Percentiles rank a stretch among this genome's conserved stretches.
phyloP scores from a whole-genome alignment of 169 alveolate genomes.

The Plasmodium cynomolgi region DNA sequence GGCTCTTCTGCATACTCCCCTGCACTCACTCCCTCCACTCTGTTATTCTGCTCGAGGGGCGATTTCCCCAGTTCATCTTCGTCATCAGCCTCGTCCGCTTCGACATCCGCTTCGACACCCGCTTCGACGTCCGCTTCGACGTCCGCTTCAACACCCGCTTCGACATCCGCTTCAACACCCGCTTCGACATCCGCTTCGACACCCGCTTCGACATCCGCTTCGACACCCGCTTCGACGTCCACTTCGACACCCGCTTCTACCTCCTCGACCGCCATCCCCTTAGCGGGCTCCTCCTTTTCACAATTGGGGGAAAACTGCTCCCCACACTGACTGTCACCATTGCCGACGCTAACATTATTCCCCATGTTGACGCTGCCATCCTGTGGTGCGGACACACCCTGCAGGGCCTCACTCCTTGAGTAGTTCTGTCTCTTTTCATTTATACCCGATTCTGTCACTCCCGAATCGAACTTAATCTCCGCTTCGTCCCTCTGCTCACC shows the following conservation, averaged over 20 bases:
- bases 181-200: neutral
- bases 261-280: neutral
- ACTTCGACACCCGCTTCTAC: constrained; percentile 11
- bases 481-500: neutral
- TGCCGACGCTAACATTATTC: neutral
- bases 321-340: neutral
- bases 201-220: too few species aligned
- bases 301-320: neutral
- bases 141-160: too few species aligned
- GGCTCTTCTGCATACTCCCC: neutral
- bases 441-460: neutral
- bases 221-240: neutral
- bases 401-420: neutral
- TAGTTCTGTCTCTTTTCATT: constrained; percentile 26
- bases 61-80: neutral
- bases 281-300: neutral
- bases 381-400: neutral
- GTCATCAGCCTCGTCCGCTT: neutral
- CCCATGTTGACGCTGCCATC: neutral
- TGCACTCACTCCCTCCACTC: neutral
- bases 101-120: neutral
- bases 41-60: neutral
- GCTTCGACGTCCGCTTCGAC: neutral
- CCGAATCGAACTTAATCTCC: constrained; percentile 7
- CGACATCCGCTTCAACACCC: too few species aligned